phyloP scores from a whole-genome alignment of 192 early-diverging fungal species.

The Spizellomyces punctatus region DNA sequence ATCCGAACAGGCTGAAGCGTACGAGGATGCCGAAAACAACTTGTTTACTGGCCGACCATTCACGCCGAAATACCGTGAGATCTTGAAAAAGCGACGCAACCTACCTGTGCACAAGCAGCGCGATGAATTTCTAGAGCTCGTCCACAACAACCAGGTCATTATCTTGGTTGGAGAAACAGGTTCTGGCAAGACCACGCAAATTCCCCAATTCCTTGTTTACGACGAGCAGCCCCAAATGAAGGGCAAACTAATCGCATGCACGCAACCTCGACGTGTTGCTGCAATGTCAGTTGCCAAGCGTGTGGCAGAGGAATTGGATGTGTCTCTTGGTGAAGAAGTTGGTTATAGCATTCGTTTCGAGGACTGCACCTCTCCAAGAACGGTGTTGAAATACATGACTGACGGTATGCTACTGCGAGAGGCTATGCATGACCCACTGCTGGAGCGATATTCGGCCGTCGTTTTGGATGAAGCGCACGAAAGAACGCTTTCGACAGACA shows the following conservation, averaged over 20 bases:
- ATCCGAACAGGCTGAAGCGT: constrained; percentile 75
- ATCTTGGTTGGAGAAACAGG: constrained; percentile 98
- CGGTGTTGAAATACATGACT: constrained; percentile 95
- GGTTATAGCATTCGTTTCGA: constrained; percentile 99
- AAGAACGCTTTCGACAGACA: constrained; percentile 93
- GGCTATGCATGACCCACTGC: constrained; percentile 90
- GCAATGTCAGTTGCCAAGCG: constrained; percentile 99
- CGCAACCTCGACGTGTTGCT: constrained; percentile 97
- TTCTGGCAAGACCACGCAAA: constrained; percentile 99
- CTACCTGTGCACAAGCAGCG: constrained; percentile 96
- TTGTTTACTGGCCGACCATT: constrained; percentile 80
- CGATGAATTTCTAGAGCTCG: constrained; percentile 83
- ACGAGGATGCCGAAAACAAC: constrained; percentile 74
- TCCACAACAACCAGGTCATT: constrained; percentile 93
- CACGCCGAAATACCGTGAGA: constrained; percentile 81
- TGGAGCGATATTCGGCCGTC: constrained; percentile 89
- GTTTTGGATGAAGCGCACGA: constrained; percentile 99
- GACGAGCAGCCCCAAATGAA: constrained; percentile 87
- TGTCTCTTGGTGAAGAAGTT: constrained; percentile 90
- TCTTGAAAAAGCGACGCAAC: constrained; percentile 81
- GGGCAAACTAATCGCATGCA: constrained; percentile 94
- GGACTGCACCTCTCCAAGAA: constrained; percentile 83
- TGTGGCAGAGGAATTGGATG: constrained; percentile 97
- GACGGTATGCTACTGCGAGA: constrained; percentile 99
- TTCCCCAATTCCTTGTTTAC: constrained; percentile 92